Evolutionary conservation across 2,329 filamentous ascomycete genomes (phyloP), one percentile per base, ranked within the genome.

Genomic region (Monilinia fructigena): DNA sequence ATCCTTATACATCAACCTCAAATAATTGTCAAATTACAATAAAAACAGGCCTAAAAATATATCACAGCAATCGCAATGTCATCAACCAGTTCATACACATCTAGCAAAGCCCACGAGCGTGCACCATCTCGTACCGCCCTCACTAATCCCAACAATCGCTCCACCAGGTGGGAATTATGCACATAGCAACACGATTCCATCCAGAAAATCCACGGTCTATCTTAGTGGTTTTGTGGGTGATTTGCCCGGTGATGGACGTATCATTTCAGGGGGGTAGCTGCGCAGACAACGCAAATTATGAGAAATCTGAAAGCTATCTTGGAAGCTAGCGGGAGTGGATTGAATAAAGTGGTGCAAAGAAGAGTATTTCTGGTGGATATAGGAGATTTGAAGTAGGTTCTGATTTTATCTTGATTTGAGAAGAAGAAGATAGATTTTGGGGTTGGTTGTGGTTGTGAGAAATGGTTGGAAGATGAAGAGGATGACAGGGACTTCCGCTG

Each of bases 271-370:
- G 16, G 54, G 12, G 16, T 59, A 31, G 55, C 45, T 0, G 63
- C 54, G 31, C 63, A 65, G 16, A 59, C 53, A 18, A 65, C 54
- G 45, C 63, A 65, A 31, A 65, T 65, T 8, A 60, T 65, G 63
- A 52, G 54, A 35, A 65, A 65, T 42, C 4, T 65, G 28, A 65
- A 65, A 20, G 63, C 54, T 10, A 18, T 59, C 40, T 42, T 65
- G 63, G 45, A 52, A 7, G 63, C 63, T 10, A 59, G 63, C 18
- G 47, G 63, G 16, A 65, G 63, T 14, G 53, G 53, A 11, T 42
- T 65, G 31, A 23, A 56, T 23, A 65, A 59, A 23, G 18, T 65
- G 16, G 63, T 59, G 18, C 63, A 65, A n/a, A 65, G 63, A n/a
- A 47, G 63, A 28, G 45, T 65, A 16, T 65, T 48, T 26, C 26